Base-by-base conservation (phyloP, 2,329 filamentous ascomycete genomes). In the Penicillium sp. region DNA sequence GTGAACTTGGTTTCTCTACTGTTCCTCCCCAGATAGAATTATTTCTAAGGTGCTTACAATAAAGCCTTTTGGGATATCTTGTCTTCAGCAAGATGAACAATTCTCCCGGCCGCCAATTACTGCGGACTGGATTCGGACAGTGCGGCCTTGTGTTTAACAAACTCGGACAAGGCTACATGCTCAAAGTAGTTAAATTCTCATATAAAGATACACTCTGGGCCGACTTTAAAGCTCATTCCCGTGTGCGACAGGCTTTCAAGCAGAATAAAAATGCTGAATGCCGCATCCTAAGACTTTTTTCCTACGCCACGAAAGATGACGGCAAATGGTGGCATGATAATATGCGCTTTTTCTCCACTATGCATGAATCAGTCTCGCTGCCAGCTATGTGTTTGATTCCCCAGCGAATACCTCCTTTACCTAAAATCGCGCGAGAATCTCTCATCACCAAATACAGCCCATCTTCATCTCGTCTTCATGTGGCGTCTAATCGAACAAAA, bases 331-430 rank as follows among this genome's bases (percentile, higher is more conserved):
- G 56, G 56, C 23, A 50, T 18, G 13, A 34, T 2, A 42, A 30
- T 15, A 13, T 39, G 15, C 7, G 20, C 13, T 20, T 55, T 24
- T 33, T 52, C 41, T 18, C 39, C 3, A 17, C 12, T 9, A 29
- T 42, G 5, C 49, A 41, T n/a, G 32, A 49, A 13, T 44, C 51
- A 10, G 1, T 47, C 6, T 6, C 44, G 1, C 44, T 61, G 0
- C 62, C 62, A 0, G 55, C 59, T 2, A 43, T 46, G 33, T 51
- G 53, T 1, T 49, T 67, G 4, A n/a, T 62, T 18, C 58, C 59
- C 0, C 51, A 64, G 23, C 41, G 61, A 0, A 65, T 66, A 33
- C 30, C 46, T 2, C 61, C 65, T 2, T 48, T 67, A 2, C 63
- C 61, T 0, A 49, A 40, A 2, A 32, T 49, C 6, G 58, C 54